phyloP scores from a whole-genome alignment of 495 filamentous ascomycete species.

The Viridothelium virens region DNA sequence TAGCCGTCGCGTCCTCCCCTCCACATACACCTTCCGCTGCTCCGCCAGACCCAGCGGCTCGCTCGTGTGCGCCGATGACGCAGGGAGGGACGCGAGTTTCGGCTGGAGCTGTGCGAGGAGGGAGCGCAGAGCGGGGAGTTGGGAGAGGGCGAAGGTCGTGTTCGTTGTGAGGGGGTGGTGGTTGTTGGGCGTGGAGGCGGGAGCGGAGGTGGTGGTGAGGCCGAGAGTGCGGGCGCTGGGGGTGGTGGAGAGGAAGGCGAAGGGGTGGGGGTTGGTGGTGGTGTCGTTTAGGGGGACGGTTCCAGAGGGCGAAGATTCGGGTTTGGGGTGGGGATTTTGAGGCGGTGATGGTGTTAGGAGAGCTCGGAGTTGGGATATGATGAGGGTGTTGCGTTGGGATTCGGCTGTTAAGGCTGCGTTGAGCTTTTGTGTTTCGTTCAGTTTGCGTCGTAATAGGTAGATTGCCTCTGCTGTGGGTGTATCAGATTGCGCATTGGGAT shows the following conservation, averaged over 20 bases:
- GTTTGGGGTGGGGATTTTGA: constrained; percentile 15
- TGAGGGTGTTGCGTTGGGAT: constrained; percentile 62
- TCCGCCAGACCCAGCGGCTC: constrained; percentile 24
- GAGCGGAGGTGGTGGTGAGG: no score
- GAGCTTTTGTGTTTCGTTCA: constrained; percentile 74
- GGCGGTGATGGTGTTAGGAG: constrained; percentile 15
- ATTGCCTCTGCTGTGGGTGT: constrained; percentile 57
- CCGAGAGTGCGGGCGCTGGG: constrained; percentile 15
- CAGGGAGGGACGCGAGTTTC: constrained; percentile 27
- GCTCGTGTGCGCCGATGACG: constrained; percentile 12
- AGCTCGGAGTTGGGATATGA: constrained; percentile 53
- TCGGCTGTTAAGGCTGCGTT: constrained; percentile 68
- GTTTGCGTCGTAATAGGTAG: constrained; percentile 60
- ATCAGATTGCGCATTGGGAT: constrained; percentile 24
- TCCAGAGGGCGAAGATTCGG: constrained; percentile 34
- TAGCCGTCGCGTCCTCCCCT: constrained; percentile 30
- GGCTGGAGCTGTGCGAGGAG: constrained; percentile 56
- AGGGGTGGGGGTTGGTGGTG: constrained; percentile 35
- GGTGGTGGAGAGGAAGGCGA: constrained; percentile 39
- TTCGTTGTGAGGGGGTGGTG: constrained; percentile 58
- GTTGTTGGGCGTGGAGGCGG: constrained; percentile 5
- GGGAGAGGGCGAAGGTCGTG: constrained; percentile 69
- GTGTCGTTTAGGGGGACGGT: background rate
- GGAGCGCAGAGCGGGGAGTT: constrained; percentile 67
- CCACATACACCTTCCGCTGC: constrained; percentile 33